Evolutionary conservation across 2,329 filamentous ascomycete species (phyloP).

Genomic region (Aspergillus unguis): DNA sequence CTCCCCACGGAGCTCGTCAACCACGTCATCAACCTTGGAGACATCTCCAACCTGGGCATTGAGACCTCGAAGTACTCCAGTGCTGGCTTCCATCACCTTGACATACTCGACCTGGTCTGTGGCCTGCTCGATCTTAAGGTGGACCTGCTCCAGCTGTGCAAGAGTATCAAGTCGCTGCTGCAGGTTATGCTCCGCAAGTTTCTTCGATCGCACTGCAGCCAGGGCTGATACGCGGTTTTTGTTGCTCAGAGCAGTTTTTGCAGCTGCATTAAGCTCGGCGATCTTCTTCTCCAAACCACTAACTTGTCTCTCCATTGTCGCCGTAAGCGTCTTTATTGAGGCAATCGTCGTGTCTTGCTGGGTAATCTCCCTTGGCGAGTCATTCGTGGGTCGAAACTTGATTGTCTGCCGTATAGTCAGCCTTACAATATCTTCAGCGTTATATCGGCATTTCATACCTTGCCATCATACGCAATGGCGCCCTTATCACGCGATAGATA

Average conservation of each 20-base stretch:
- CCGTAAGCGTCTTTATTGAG: conserved; percentile 70
- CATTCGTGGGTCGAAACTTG: conserved; percentile 63
- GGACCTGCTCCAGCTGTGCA: conserved; percentile 77
- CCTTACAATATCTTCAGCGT: background rate
- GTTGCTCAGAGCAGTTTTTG: conserved; percentile 65
- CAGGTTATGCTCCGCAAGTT: conserved; percentile 71
- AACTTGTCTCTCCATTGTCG: conserved; percentile 64
- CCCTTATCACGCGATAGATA: conserved; percentile 68
- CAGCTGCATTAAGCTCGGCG: conserved; percentile 50
- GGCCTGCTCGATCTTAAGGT: conserved; percentile 79
- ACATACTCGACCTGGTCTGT: conserved; percentile 80
- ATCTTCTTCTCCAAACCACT: conserved; percentile 60
- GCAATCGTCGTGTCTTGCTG: conserved; percentile 79
- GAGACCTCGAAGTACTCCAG: conserved; percentile 66
- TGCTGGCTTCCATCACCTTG: conserved; percentile 74
- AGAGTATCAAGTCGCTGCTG: conserved; percentile 69
- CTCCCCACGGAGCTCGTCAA: conserved; percentile 72
- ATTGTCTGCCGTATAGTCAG: conserved; percentile 55
- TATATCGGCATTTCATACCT: conserved; percentile 31
- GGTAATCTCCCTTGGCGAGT: conserved; percentile 57
- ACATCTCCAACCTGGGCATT: conserved; percentile 75
- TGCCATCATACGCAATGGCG: conserved; percentile 47
- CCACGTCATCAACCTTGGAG: conserved; percentile 70
- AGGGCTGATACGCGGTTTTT: conserved; percentile 75
- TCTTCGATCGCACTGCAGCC: conserved; percentile 76